Base-by-base conservation (phyloP, 2,329 filamentous ascomycete genomes). In the Thermoascus crustaceus region DNA sequence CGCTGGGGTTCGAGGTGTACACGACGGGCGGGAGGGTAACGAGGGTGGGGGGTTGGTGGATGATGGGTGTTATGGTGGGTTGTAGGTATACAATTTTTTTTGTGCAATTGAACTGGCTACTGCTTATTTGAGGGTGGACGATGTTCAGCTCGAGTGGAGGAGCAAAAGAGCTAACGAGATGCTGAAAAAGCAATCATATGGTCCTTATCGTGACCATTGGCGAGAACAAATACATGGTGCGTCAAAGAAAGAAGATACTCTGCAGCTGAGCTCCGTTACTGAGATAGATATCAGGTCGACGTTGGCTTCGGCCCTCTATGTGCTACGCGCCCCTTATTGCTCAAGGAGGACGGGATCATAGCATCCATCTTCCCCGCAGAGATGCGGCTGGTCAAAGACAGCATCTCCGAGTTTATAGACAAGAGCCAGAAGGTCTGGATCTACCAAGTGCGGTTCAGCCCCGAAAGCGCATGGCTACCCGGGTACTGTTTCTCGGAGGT, bases 401-500 rank as follows among this genome's bases (percentile, higher is more conserved):
- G 61, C 34, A 69, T 63, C 7, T 30, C 74, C 24, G 64, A 72
- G 3, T 53, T 57, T 33, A 60, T 66, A 19, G 61, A 65, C 30
- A 54, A 60, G 20, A 49, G 39, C 17, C 63, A 67, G 21, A 71
- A 69, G 39, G 55, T 73, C 37, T 83, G 78, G 79, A 68, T 82
- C 38, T 81, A 79, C 49, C 71, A 82, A 54, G 73, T 74, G 44
- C 68, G 73, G 18, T 68, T 73, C 41, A 55, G 58, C 4, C 27
- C 51, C 0, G 58, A 68, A 0, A 61, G 57, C 30, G 62, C 65
- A 2, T 87, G 80, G 75, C 63, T 69, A 14, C 63, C 72, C 1
- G 72, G 68, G 31, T 85, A 84, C 54, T 74, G 70, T 41, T 87
- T 86, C 54, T 69, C 71, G 2, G 75, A 82, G 41, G 63, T 71